phyloP scores from a whole-genome alignment of 139 green algal genomes.

The Mychonastes homosphaera region DNA sequence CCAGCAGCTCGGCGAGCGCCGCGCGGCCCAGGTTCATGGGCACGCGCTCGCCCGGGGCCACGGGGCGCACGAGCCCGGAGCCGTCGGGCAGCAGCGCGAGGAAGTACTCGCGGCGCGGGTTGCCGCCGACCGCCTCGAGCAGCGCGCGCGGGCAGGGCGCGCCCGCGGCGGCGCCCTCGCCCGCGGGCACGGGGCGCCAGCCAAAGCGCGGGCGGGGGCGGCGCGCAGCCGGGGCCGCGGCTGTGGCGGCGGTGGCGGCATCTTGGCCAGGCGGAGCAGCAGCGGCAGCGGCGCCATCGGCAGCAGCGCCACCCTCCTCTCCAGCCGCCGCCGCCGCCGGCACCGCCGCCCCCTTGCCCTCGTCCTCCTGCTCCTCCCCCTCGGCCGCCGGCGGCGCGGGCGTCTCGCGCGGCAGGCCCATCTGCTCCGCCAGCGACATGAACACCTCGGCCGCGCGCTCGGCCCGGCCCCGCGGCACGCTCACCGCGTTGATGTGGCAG shows the following conservation, averaged over 20 bases:
- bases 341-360: constrained; percentile 1
- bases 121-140: constrained; percentile 40
- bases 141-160: constrained; percentile 14
- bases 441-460: constrained; percentile 19
- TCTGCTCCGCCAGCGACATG: constrained; percentile 7
- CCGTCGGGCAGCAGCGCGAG: constrained; percentile 66
- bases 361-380: constrained; percentile 11
- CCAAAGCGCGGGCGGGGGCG: no score
- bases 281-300: no score
- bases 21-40: constrained; percentile 67
- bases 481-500: constrained; percentile 72
- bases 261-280: no score
- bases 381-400: constrained; percentile 8
- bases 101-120: constrained; percentile 77
- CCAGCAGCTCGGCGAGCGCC: constrained; percentile 58
- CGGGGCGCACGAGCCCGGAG: constrained; percentile 52
- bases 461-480: constrained; percentile 27
- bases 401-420: no score
- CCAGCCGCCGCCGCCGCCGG: not conserved
- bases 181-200: no score
- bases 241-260: no score
- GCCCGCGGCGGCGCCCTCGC: not conserved
- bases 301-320: not conserved
- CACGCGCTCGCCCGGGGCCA: constrained; percentile 50
- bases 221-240: no score